These are phyloP conservation scores for Talaromyces sp. DNA, from an alignment of 2,329 filamentous ascomycete genomes.

Conservation along the genomic window DNA sequence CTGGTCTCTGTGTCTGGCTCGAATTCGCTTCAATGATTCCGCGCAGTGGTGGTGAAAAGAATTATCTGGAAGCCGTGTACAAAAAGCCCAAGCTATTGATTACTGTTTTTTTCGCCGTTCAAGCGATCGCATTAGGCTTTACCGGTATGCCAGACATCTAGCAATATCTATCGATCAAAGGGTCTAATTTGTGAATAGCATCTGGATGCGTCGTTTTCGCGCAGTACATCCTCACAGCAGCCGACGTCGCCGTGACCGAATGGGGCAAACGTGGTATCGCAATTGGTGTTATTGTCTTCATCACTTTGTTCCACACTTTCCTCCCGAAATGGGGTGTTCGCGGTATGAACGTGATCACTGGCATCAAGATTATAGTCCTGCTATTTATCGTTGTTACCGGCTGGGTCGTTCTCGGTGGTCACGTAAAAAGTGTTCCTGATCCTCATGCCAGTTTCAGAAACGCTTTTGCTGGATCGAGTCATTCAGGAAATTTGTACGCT, in stretches of 20 bases:
- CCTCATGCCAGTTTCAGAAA: constrained; percentile 18
- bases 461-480: constrained; percentile 17
- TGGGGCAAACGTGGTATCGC: constrained; percentile 29
- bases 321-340: constrained; percentile 40
- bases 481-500: constrained; percentile 44
- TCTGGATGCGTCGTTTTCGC: constrained; percentile 29
- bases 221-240: constrained; percentile 26
- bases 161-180: background rate
- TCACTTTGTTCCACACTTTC: constrained; percentile 44
- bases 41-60: constrained; percentile 46
- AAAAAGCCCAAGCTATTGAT: constrained; percentile 44
- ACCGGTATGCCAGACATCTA: constrained; percentile 28
- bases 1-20: constrained; percentile 48
- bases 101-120: constrained; percentile 49
- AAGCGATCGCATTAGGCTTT: constrained; percentile 46
- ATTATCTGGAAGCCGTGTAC: constrained; percentile 50
- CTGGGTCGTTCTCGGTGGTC: constrained; percentile 32
- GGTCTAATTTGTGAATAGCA: constrained; percentile 14
- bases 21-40: constrained; percentile 49
- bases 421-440: constrained; percentile 16
- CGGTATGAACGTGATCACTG: constrained; percentile 46
- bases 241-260: constrained; percentile 23
- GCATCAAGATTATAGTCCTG: constrained; percentile 47
- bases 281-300: constrained; percentile 27
- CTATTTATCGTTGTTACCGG: constrained; percentile 28